phyloP scores from a whole-genome alignment of 108 stramenopile genomes.

The Discostella stelligeroides region DNA sequence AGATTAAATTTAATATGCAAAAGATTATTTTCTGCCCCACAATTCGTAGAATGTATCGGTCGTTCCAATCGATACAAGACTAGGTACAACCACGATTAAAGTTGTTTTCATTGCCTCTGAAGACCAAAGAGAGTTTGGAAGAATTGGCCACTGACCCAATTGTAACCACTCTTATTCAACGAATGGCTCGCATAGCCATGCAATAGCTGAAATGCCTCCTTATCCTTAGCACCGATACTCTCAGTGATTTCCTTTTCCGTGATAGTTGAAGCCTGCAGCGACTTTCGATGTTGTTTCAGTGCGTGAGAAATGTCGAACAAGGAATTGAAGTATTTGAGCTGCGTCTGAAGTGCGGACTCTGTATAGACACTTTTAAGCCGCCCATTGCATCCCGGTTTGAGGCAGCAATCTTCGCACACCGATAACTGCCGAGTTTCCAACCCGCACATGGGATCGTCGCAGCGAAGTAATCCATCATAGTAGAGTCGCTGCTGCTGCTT shows the following conservation, averaged over 20 bases:
- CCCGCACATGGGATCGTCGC: conserved; percentile 84
- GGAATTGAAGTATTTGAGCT: conserved; percentile 84
- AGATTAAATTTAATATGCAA: not conserved
- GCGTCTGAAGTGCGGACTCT: conserved; percentile 67
- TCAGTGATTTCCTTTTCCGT: conserved; percentile 55
- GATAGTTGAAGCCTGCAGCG: conserved; percentile 4
- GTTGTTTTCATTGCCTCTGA: conserved; percentile 5
- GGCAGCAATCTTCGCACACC: conserved; percentile 72
- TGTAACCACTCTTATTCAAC: conserved; percentile 61
- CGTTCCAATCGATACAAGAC: not conserved
- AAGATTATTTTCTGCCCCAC: too few relatives aligned
- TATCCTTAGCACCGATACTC: conserved; percentile 56
- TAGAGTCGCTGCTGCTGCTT: conserved; percentile 55
- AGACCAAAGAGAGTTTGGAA: conserved; percentile 61
- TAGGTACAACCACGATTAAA: not conserved
- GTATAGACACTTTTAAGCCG: conserved; percentile 55
- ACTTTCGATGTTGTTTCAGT: conserved; percentile 54
- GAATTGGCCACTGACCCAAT: conserved; percentile 75
- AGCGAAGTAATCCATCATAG: conserved; percentile 69
- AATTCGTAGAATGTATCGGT: not conserved
- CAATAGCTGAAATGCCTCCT: conserved; percentile 43
- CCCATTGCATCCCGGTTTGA: conserved; percentile 76
- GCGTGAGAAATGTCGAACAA: conserved; percentile 78
- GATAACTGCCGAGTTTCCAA: conserved; percentile 81
- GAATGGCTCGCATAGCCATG: conserved; percentile 30